phyloP scores from a whole-genome alignment of 441 rosid genomes.

The Gossypium trilobum region DNA sequence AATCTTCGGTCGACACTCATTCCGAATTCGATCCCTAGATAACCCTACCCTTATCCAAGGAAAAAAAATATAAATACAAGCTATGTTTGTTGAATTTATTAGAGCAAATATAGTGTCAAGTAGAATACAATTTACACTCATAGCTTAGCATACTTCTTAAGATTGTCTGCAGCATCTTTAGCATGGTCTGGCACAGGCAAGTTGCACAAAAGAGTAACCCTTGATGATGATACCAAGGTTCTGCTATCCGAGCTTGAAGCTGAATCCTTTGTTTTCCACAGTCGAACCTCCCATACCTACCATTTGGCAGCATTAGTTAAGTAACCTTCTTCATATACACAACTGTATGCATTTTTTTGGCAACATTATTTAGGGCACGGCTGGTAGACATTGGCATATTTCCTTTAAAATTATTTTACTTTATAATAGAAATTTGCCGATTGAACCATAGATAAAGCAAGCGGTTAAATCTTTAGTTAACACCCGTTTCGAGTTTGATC shows the following conservation, averaged over 20 bases:
- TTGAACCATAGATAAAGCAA: too few species aligned
- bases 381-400: too few species aligned
- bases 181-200: conserved; percentile 49
- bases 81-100: not conserved
- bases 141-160: conserved; percentile 32
- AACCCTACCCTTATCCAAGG: too few species aligned
- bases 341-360: too few species aligned
- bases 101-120: not conserved
- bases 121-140: not conserved
- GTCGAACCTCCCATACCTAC: conserved; percentile 60
- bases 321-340: not conserved
- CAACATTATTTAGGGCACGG: too few species aligned
- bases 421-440: too few species aligned
- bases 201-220: conserved; percentile 49
- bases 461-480: too few species aligned
- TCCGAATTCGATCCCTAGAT: too few species aligned
- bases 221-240: conserved; percentile 36
- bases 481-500: too few species aligned
- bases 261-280: conserved; percentile 39
- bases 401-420: too few species aligned
- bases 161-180: conserved; percentile 35
- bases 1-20: too few species aligned
- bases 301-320: not conserved
- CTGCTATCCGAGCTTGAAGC: conserved; percentile 27
- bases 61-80: too few species aligned